These are phyloP conservation scores for Termitomyces sp. DNA, from an alignment of 1,284 basidiomycete species.

Conservation along the genomic window DNA sequence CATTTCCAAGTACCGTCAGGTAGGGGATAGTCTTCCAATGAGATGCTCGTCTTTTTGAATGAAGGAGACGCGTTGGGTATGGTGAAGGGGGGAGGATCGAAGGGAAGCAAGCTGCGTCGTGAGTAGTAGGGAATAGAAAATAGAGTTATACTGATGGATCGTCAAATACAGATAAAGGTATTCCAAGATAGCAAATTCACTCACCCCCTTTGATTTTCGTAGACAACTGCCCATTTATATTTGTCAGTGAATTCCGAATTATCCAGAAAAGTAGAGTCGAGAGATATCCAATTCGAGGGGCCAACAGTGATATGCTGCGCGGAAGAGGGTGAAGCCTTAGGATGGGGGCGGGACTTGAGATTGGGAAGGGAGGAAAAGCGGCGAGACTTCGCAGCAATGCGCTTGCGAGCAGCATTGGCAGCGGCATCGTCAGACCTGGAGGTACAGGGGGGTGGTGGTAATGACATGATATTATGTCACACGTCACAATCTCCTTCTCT, in stretches of 20 bases:
- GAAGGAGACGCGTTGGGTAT: slow-evolving; percentile 41
- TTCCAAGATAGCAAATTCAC: slow-evolving; percentile 16
- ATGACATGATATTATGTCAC: slow-evolving; percentile 1
- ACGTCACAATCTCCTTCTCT: neutral
- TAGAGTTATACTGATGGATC: slow-evolving; percentile 44
- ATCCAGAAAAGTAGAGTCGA: slow-evolving; percentile 27
- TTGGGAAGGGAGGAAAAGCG: slow-evolving; percentile 28
- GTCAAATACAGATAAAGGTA: neutral
- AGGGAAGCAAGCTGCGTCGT: slow-evolving; percentile 58
- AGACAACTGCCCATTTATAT: slow-evolving; percentile 70
- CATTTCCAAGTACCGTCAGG: slow-evolving; percentile 78
- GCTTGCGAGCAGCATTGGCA: slow-evolving; percentile 40
- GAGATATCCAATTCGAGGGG: slow-evolving; percentile 26
- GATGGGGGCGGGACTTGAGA: slow-evolving; percentile 9
- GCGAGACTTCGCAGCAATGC: slow-evolving; percentile 29
- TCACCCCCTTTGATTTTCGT: slow-evolving; percentile 75
- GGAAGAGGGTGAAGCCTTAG: neutral
- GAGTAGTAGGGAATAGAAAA: slow-evolving; percentile 74
- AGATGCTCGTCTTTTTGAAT: slow-evolving; percentile 45
- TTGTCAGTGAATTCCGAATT: slow-evolving; percentile 36
- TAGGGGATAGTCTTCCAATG: slow-evolving; percentile 64
- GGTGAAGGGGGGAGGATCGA: slow-evolving; percentile 74
- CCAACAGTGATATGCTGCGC: neutral
- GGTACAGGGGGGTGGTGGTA: slow-evolving; percentile 15
- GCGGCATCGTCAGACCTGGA: slow-evolving; percentile 19